Evolutionary conservation across 805 yeast species (phyloP).

Genomic region (Candida michaelii): DNA sequence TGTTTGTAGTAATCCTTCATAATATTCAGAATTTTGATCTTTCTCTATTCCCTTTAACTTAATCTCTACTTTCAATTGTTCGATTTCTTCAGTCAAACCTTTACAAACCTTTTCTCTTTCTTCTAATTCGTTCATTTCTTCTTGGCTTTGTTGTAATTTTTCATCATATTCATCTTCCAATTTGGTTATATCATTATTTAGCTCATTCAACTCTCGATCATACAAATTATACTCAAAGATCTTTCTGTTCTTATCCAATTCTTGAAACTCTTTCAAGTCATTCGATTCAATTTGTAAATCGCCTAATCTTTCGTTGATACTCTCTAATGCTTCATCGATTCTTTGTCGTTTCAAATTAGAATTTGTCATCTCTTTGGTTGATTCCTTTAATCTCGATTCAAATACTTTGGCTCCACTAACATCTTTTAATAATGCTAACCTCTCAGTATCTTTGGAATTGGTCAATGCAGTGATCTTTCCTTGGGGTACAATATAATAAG

Average conservation of each 20-base stretch:
- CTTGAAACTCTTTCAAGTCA: slow-evolving; percentile 70
- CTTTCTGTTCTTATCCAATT: slow-evolving; percentile 64
- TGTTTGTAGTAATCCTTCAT: slow-evolving; percentile 46
- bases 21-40: slow-evolving; percentile 50
- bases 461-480: slow-evolving; percentile 88
- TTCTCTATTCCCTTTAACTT: slow-evolving; percentile 58
- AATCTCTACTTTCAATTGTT: slow-evolving; percentile 46
- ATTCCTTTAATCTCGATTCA: slow-evolving; percentile 76
- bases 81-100: slow-evolving; percentile 46
- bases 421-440: slow-evolving; percentile 77
- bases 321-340: slow-evolving; percentile 69
- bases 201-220: slow-evolving; percentile 70
- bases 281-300: slow-evolving; percentile 81
- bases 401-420: slow-evolving; percentile 95
- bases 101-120: slow-evolving; percentile 55
- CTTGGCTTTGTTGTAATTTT: slow-evolving; percentile 52
- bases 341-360: slow-evolving; percentile 69
- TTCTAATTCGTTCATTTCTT: slow-evolving; percentile 55
- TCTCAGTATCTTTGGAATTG: slow-evolving; percentile 82
- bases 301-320: slow-evolving; percentile 66
- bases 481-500: slow-evolving; percentile 96
- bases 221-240: slow-evolving; percentile 71
- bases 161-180: slow-evolving; percentile 58
- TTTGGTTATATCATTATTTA: slow-evolving; percentile 58
- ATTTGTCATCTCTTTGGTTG: slow-evolving; percentile 73